Base-by-base conservation (phyloP, 1,139 yeast genomes). In the Pichia sp. region DNA sequence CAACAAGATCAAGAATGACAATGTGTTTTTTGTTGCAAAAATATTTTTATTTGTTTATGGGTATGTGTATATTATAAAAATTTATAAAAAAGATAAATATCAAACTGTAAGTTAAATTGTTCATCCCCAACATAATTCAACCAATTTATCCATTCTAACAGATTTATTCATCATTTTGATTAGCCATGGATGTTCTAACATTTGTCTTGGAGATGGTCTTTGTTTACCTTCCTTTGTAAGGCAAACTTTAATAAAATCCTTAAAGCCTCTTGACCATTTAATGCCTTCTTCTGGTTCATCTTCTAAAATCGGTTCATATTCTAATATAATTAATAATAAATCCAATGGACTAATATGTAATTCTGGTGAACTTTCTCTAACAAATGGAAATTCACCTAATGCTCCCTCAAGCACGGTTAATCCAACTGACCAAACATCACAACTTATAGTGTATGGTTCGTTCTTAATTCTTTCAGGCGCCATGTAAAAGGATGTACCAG, bases 381-480 rank as follows among this genome's bases (percentile, higher is more conserved):
- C 73, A 66, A 57, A 80, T 7, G 99, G 99, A 67, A 91, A 91
- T 58, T 79, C 75, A 30, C 96, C 96, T 62, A 81, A 83, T 1
- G 98, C 96, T 31, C 91, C 97, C 67, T 93, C 99, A 66, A 93
- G 74, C 49, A 93, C 70, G 0, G 98, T 90, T 56, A 93, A 73
- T 0, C 99, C 99, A 38, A 93, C 71, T 1, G 97, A 90, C 99
- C 99, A 93, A 19, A 93, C 93, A 66, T 93, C 99, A 61, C 95
- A 84, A 2, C 96, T 87, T 3, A 91, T 96, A 14, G 96, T 85
- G 64, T 93, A 93, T 1, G 96, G 93, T 63, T 89, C 91, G 36
- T 97, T 97, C 73, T 87, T 88, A 46, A 93, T 90, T 62, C 99
- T 77, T 67, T 93, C 99, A 0, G 99, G 99, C 0, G 98, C 98